Percentiles rank a stretch among this genome's conserved stretches.
Evolutionary conservation across 805 yeast genomes (phyloP).

Genomic region (Candida jianshihensis): DNA sequence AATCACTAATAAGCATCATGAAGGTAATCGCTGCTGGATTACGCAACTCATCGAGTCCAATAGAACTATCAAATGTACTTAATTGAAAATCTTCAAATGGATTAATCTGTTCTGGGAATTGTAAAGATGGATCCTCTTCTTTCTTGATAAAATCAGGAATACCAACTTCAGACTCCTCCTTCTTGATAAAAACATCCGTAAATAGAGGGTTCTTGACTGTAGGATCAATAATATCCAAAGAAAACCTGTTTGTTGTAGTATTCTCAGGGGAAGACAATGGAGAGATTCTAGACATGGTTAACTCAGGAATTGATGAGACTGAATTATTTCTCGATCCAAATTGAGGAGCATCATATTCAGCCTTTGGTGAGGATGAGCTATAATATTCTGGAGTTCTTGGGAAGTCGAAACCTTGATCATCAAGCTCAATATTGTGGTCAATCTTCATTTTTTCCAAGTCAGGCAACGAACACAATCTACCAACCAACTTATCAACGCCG

Average conservation of each 20-base stretch:
- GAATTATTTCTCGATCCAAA: constrained; percentile 12
- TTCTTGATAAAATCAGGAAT: constrained; percentile 8
- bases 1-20: constrained; percentile 4
- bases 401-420: constrained; percentile 5
- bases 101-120: constrained; percentile 4
- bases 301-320: constrained; percentile 1
- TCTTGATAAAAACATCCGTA: constrained; percentile 9
- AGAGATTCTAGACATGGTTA: constrained; percentile 1
- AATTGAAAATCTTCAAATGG: constrained; percentile 15
- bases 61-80: constrained; percentile 23
- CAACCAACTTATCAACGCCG: constrained; percentile 11
- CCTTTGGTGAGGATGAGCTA: constrained; percentile 14
- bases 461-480: constrained; percentile 13
- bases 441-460: constrained; percentile 17
- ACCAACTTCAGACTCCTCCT: constrained; percentile 4
- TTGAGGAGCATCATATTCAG: constrained; percentile 11
- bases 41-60: constrained; percentile 36
- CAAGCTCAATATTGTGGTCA: constrained; percentile 13
- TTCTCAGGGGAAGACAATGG: constrained; percentile 12
- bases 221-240: constrained; percentile 17
- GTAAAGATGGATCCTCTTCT: constrained; percentile 1
- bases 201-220: constrained; percentile 1
- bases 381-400: constrained; percentile 24
- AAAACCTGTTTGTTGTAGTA: constrained; percentile 16
- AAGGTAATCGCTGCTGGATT: constrained; percentile 38